Conservation (phyloP, 129 eudicot genomes). For the Calendula officinalis region DNA sequence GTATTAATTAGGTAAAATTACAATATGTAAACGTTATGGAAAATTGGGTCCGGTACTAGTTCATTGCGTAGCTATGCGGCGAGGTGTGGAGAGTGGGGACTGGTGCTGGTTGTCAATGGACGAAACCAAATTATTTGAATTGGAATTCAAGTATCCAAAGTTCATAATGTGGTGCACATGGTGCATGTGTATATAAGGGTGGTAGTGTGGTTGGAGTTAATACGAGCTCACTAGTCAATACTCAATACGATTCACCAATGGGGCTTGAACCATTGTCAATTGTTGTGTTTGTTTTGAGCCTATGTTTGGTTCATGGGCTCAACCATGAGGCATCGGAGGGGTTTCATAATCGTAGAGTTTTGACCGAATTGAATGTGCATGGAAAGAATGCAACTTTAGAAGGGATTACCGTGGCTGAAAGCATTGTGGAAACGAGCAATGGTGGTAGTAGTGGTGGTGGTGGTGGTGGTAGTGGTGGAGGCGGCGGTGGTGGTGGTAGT, state of each 20-base stretch:
- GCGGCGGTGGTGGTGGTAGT: background rate
- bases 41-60: conserved; percentile 12
- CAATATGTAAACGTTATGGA: background rate
- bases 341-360: conserved; percentile 13
- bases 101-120: conserved; percentile 21
- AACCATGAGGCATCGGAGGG: conserved; percentile 1
- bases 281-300: conserved; percentile 22
- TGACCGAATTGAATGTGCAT: conserved; percentile 10
- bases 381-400: conserved; percentile 21
- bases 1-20: too few species aligned
- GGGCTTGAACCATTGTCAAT: conserved; percentile 25
- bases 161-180: background rate
- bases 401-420: conserved; percentile 16
- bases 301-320: conserved; percentile 34
- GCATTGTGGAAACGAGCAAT: conserved; percentile 2
- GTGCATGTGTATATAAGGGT: conserved; percentile 24
- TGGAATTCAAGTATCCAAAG: conserved; percentile 15
- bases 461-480: background rate
- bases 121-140: conserved; percentile 10
- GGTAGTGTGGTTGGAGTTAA: conserved; percentile 18
- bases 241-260: conserved; percentile 10
- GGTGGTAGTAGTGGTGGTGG: background rate
- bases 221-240: background rate
- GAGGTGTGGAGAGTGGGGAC: conserved; percentile 19
- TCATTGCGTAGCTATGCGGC: conserved; percentile 28